Evolutionary conservation across 2,329 filamentous ascomycete species (phyloP).

Genomic region (Microsporum audouinii): DNA sequence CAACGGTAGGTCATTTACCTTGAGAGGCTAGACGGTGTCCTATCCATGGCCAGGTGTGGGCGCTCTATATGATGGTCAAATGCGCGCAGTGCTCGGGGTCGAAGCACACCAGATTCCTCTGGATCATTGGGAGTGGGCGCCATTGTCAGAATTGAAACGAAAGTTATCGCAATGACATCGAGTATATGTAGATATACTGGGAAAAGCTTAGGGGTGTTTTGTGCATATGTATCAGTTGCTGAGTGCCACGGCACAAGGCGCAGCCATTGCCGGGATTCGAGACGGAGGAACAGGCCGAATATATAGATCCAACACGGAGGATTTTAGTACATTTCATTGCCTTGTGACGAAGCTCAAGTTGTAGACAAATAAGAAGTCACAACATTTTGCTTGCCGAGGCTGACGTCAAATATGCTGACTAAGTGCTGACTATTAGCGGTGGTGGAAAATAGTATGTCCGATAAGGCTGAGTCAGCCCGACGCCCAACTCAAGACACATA

Average conservation of each 20-base stretch:
- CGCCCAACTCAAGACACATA: neutral
- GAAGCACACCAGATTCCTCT: constrained; percentile 8
- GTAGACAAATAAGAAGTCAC: neutral
- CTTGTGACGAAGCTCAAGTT: neutral
- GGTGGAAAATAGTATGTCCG: neutral
- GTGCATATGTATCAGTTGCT: neutral
- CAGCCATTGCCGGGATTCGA: neutral
- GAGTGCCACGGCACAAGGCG: neutral
- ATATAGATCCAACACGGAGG: constrained; percentile 1
- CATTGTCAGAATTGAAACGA: neutral
- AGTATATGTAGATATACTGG: neutral
- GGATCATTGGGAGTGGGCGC: constrained; percentile 9
- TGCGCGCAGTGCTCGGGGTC: constrained; percentile 9
- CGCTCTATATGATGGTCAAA: constrained; percentile 5
- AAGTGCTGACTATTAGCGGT: neutral
- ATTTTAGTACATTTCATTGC: neutral
- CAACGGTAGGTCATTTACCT: constrained; percentile 17
- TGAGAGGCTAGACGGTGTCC: constrained; percentile 18
- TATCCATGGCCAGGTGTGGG: constrained; percentile 5
- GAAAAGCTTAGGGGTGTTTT: too few species aligned
- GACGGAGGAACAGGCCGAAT: neutral
- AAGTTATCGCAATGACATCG: neutral
- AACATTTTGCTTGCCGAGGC: neutral
- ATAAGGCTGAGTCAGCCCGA: neutral
- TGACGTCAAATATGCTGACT: neutral